Conservation (phyloP, 1,284 basidiomycete species). For the Pascua guehoae region DNA sequence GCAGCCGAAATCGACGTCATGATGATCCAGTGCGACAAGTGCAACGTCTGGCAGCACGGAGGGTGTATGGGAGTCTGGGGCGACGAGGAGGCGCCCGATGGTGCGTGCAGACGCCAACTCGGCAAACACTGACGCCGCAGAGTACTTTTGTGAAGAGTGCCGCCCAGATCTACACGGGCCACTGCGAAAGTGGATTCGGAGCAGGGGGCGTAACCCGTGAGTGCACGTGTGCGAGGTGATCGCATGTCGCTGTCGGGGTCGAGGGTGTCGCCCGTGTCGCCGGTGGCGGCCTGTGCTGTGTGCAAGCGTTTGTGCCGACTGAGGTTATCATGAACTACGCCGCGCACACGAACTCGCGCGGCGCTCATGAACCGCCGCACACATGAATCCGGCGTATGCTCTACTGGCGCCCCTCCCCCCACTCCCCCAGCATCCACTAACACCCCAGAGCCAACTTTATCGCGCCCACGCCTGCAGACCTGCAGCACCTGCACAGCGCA, state of each 20-base stretch:
- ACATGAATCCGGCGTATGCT: too few relatives aligned
- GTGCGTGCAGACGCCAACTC: conserved; percentile 52
- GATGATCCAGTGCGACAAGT: conserved; percentile 97
- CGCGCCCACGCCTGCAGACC: conserved; percentile 40
- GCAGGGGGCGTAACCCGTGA: conserved; percentile 37
- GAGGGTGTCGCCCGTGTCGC: conserved; percentile 17
- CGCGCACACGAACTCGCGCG: too few relatives aligned
- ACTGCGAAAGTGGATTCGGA: conserved; percentile 61
- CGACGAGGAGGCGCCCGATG: conserved; percentile 74
- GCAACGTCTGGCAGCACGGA: conserved; percentile 98
- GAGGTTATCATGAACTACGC: too few relatives aligned
- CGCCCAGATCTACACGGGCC: conserved; percentile 79
- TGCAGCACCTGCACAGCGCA: conserved; percentile 30
- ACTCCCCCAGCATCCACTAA: too few relatives aligned
- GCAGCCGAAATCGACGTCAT: conserved; percentile 67
- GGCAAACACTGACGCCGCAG: conserved; percentile 23
- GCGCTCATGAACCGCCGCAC: too few relatives aligned
- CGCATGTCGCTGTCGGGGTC: too few relatives aligned
- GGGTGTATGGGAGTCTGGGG: conserved; percentile 90
- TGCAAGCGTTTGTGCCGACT: too few relatives aligned
- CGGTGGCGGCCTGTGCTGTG: too few relatives aligned
- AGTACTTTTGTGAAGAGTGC: conserved; percentile 89
- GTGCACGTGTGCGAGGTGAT: conserved; percentile 1
- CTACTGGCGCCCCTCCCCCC: too few relatives aligned
- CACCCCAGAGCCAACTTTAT: conserved; percentile 27